phyloP scores from a whole-genome alignment of 805 yeast genomes.

The Ogataea allantospora region DNA sequence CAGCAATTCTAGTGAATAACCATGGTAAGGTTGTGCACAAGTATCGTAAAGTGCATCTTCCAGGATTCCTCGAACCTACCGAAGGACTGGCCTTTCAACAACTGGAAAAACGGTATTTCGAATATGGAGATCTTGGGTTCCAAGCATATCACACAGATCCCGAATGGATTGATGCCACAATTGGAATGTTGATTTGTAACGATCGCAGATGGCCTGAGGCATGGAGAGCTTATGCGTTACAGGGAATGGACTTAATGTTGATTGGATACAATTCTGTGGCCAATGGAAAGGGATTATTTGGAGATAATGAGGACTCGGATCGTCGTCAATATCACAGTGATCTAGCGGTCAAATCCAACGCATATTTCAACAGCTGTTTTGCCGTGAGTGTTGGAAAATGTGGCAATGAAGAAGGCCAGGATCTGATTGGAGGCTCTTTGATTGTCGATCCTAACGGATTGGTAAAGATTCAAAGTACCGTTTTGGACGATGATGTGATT shows the following conservation, averaged over 20 bases:
- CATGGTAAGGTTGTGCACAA: slow-evolving; percentile 31
- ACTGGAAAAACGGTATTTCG: slow-evolving; percentile 39
- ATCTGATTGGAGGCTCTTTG: slow-evolving; percentile 36
- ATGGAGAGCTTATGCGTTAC: slow-evolving; percentile 39
- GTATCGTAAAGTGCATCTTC: slow-evolving; percentile 38
- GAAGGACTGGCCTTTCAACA: slow-evolving; percentile 35
- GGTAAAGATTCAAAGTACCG: slow-evolving; percentile 32
- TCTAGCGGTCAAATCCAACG: slow-evolving; percentile 34
- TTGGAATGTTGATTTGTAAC: slow-evolving; percentile 40
- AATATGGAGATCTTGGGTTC: slow-evolving; percentile 38
- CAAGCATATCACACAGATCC: slow-evolving; percentile 35
- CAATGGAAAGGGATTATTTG: slow-evolving; percentile 35
- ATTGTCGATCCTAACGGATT: slow-evolving; percentile 39
- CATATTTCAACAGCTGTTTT: slow-evolving; percentile 36
- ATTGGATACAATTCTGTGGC: slow-evolving; percentile 39
- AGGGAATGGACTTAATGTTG: slow-evolving; percentile 40
- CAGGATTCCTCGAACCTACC: slow-evolving; percentile 37
- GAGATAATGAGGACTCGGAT: slow-evolving; percentile 33
- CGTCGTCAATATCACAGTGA: slow-evolving; percentile 35
- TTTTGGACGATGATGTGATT: slow-evolving; percentile 21
- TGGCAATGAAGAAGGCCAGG: slow-evolving; percentile 39
- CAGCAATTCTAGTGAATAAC: slow-evolving; percentile 32
- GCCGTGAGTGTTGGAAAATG: slow-evolving; percentile 37
- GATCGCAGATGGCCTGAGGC: slow-evolving; percentile 44
- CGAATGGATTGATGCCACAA: slow-evolving; percentile 32